Evolutionary conservation across 1,284 basidiomycete genomes (phyloP), one percentile per base, ranked within the genome.

Genomic region (Inonotus hispidus): DNA sequence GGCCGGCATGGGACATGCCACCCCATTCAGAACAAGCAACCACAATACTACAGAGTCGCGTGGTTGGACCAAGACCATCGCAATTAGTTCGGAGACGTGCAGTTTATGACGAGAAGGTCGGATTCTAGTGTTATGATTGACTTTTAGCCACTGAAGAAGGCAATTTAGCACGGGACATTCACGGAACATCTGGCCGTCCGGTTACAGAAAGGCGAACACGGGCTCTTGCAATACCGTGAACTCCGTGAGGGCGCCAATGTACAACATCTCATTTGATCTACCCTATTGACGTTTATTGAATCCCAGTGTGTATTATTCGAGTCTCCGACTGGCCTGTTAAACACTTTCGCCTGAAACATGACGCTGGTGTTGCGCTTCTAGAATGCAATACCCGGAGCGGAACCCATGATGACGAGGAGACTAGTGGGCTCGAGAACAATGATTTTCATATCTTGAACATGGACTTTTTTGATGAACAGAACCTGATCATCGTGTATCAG

Each of bases 381-480:
- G 79, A 83, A 69, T 82, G 82, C 69, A 62, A 38, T 37, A 56
- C 58, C 38, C 60, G 56, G 62, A 58, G 59, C 49, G 62, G 56
- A 50, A 57, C 58, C 49, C 47, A 50, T n/a, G 59, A 60, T 41
- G 63, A 25, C 14, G 64, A 59, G 39, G 41, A 21, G 32, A 32
- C 32, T 32, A 62, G 46, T 27, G 58, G 56, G 46, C 46, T 56
- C 64, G 74, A 71, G 63, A 73, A 74, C 68, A 69, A 45, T 41
- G 63, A 65, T 37, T 68, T 85, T 66, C 77, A 84, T 62, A 68
- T 90, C 54, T 70, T 89, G 67, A 84, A 86, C 68, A 78, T 76
- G 58, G 85, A 88, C 61, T 91, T 91, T 73, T 90, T 91, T 70
- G 88, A 92, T 74, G 84, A 89, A 68, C 79, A 85, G 70, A 76